Evolutionary conservation across 257 asterid genomes (phyloP).

Genomic region (Gentiana macrophylla): DNA sequence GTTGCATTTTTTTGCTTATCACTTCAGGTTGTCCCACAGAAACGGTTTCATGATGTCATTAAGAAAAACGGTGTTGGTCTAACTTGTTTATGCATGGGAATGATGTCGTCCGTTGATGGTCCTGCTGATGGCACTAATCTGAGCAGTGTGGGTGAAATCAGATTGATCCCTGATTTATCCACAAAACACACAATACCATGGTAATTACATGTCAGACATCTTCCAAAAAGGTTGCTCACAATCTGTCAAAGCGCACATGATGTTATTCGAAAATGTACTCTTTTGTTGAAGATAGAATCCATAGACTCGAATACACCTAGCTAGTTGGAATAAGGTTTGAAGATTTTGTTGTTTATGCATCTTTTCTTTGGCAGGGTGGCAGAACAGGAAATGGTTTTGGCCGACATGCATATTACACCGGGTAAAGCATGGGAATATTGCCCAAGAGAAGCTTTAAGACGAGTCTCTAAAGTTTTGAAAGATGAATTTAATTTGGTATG

Average conservation of each 20-base stretch:
- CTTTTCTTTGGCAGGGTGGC: constrained; percentile 47
- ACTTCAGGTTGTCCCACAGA: constrained; percentile 59
- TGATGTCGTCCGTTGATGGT: constrained; percentile 62
- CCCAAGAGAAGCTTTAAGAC: constrained; percentile 75
- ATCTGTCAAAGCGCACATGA: too few species aligned
- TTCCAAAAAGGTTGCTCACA: too few species aligned
- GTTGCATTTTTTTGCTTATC: not conserved
- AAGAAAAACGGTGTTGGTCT: constrained; percentile 72
- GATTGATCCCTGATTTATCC: constrained; percentile 72
- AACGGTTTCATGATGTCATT: constrained; percentile 51
- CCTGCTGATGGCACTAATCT: constrained; percentile 77
- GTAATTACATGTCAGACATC: constrained; percentile 16
- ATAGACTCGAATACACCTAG: too few species aligned
- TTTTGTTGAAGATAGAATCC: too few species aligned
- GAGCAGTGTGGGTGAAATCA: constrained; percentile 74
- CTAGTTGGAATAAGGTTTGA: too few species aligned
- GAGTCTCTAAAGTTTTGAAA: constrained; percentile 58
- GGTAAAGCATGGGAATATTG: constrained; percentile 89
- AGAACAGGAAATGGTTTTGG: constrained; percentile 88
- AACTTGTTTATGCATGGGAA: constrained; percentile 66
- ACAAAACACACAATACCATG: constrained; percentile 72
- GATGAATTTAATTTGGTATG: constrained; percentile 85
- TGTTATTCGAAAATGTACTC: not conserved
- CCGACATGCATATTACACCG: constrained; percentile 75
- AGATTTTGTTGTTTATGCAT: not conserved